Evolutionary conservation across 176 grass and related monocot species (phyloP), one percentile per base, ranked within the genome.

Genomic region (Eragrostis curvula): DNA sequence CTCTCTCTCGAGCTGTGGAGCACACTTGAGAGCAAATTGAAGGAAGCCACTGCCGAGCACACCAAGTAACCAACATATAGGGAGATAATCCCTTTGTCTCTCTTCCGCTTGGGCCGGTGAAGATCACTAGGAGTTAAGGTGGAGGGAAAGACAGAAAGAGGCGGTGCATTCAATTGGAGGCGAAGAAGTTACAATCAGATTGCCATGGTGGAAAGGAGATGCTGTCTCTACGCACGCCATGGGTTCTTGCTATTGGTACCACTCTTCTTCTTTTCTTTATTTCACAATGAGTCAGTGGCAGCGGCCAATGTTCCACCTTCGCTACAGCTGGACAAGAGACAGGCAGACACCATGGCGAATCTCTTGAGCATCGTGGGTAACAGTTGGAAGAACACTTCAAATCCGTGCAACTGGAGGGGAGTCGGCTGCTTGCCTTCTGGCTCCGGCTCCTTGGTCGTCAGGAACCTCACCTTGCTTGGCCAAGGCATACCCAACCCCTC

Each of bases 401-500:
- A 79, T 73, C 85, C 48, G 8, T 94, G 92, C 53, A 5, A 10
- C 6, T 89, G 87, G 92, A 40, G 16, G 0, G 87, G 76, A 72
- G 68, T 94, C 40, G 2, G 0, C 9, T 77, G 70, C 49, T 48
- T 14, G 11, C 11, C 9, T 48, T 66, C 77, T 13, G 7, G 39
- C 25, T 63, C 1, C 17, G 8, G 6, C 21, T 88, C 80, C 5
- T 14, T 47, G 44, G 84, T 68, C 18, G 87, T 97, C 10, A 84
- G 39, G 9, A 0, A 13, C 2, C 56, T 97, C 41, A 28, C 39
- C 40, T 79, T 97, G 59, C 49, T 76, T 28, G 58, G 82, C 74
- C 7, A 70, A 12, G 69, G 77, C 27, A 14, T 92, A 8, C 75
- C 80, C 29, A 27, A 79, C 40, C 9, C 36, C 15, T 17, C 47